Percentiles rank a stretch among this genome's conserved stretches.
These are phyloP conservation scores for Exophiala sp. DNA, from an alignment of 2,329 filamentous ascomycete genomes.

Conservation along the genomic window DNA sequence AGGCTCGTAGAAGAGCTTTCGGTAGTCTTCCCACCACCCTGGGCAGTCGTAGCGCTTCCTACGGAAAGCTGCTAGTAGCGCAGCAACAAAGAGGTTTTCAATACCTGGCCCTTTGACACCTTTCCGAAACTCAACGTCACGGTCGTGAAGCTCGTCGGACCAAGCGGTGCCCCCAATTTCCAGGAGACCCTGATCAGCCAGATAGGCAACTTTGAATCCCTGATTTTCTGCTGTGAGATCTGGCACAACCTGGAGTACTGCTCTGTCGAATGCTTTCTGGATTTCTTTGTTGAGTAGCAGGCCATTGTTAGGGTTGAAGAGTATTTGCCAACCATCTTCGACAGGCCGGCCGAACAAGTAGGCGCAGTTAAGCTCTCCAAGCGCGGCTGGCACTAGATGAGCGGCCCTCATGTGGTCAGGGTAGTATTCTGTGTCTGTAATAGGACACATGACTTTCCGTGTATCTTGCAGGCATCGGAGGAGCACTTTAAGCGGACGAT, in stretches of 20 bases:
- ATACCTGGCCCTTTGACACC: not conserved
- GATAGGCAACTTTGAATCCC: not conserved
- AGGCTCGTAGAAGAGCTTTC: not conserved
- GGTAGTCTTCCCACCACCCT: not conserved
- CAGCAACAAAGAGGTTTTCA: not conserved
- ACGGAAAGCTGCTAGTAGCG: not conserved
- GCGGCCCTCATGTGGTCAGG: not conserved
- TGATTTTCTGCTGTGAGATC: not conserved
- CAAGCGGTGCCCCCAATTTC: not conserved
- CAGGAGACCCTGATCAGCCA: not conserved
- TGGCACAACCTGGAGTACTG: not conserved
- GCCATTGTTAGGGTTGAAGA: not conserved
- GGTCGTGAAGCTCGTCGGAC: too few species aligned
- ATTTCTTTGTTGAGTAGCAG: not conserved
- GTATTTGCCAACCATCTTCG: not conserved
- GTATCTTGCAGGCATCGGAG: too few species aligned
- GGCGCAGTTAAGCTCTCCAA: not conserved
- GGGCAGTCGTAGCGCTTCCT: not conserved
- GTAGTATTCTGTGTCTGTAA: not conserved
- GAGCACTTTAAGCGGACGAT: too few species aligned
- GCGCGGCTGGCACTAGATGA: not conserved
- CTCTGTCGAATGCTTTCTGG: not conserved
- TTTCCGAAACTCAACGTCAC: not conserved
- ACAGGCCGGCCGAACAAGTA: not conserved
- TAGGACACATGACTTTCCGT: not conserved